phyloP scores from a whole-genome alignment of 768 basidiomycete species.

The Kondoa malvinella region DNA sequence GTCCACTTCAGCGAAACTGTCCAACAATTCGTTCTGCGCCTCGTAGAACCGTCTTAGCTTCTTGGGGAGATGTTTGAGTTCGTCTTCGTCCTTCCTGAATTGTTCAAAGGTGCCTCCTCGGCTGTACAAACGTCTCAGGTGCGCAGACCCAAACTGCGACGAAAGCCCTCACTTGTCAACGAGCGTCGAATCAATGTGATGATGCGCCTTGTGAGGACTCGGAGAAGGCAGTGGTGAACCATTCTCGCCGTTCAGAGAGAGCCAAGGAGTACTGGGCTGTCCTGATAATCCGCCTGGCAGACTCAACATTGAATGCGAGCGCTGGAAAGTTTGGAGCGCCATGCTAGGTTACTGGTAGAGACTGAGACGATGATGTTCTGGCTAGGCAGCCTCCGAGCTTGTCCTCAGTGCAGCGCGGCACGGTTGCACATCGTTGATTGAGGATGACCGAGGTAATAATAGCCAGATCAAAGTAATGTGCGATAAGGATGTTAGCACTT shows the following conservation, averaged over 20 bases:
- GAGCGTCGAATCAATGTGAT: neutral
- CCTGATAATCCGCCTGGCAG: too few relatives aligned
- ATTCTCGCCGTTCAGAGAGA: neutral
- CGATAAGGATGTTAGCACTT: too few relatives aligned
- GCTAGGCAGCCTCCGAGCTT: too few relatives aligned
- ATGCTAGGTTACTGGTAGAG: too few relatives aligned
- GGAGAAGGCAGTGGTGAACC: too few relatives aligned
- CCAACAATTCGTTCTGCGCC: slow-evolving; percentile 20
- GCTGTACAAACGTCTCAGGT: neutral
- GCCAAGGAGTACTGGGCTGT: neutral
- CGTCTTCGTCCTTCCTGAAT: slow-evolving; percentile 20
- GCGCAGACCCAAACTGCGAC: neutral
- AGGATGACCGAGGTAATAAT: too few relatives aligned
- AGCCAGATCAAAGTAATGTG: too few relatives aligned
- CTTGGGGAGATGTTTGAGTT: slow-evolving; percentile 16
- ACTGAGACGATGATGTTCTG: too few relatives aligned
- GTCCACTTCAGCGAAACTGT: slow-evolving; percentile 23
- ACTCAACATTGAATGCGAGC: neutral
- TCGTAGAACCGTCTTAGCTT: slow-evolving; percentile 19
- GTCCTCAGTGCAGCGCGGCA: too few relatives aligned
- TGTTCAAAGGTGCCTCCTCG: neutral
- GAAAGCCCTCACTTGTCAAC: neutral
- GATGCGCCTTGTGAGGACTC: neutral
- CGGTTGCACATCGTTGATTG: too few relatives aligned
- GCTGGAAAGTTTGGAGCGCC: neutral